Percentiles rank a stretch among this genome's conserved stretches.
phyloP scores from a whole-genome alignment of 2,329 filamentous ascomycete genomes.

The Bisporella sp. region DNA sequence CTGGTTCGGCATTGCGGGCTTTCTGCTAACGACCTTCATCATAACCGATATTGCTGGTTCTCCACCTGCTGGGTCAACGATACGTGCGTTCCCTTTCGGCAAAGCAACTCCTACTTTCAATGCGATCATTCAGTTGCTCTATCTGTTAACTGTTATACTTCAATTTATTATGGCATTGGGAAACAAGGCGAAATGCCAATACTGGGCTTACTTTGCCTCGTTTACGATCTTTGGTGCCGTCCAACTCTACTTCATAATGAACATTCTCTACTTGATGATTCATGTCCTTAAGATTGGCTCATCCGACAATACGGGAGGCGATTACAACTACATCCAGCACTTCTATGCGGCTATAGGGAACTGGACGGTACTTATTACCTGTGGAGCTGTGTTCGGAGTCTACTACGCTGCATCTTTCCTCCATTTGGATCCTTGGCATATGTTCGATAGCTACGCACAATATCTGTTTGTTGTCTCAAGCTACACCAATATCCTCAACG shows the following conservation, averaged over 20 bases:
- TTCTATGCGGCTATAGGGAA: not conserved
- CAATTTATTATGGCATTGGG: not conserved
- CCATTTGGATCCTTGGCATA: constrained; percentile 5
- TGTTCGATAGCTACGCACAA: constrained; percentile 2
- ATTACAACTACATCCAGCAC: not conserved
- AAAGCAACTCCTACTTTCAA: not conserved
- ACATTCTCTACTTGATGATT: not conserved
- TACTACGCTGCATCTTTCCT: constrained; percentile 3
- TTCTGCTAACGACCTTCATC: not conserved
- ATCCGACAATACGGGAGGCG: not conserved
- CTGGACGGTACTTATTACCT: not conserved
- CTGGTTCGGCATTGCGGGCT: not conserved
- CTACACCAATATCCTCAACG: constrained; percentile 64
- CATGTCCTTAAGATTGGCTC: not conserved
- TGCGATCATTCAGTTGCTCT: not conserved
- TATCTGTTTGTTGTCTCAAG: constrained; percentile 2
- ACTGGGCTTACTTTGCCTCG: not conserved
- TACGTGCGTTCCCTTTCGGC: not conserved
- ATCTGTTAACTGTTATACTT: not conserved
- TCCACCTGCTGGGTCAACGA: not conserved
- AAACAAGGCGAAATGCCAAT: not conserved
- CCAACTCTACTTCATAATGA: not conserved
- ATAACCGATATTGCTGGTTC: not conserved
- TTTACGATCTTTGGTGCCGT: not conserved
- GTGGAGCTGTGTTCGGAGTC: constrained; percentile 1